Evolutionary conservation across 495 filamentous ascomycete genomes (phyloP), one percentile per base, ranked within the genome.

Genomic region (Gamarada debralockiae): DNA sequence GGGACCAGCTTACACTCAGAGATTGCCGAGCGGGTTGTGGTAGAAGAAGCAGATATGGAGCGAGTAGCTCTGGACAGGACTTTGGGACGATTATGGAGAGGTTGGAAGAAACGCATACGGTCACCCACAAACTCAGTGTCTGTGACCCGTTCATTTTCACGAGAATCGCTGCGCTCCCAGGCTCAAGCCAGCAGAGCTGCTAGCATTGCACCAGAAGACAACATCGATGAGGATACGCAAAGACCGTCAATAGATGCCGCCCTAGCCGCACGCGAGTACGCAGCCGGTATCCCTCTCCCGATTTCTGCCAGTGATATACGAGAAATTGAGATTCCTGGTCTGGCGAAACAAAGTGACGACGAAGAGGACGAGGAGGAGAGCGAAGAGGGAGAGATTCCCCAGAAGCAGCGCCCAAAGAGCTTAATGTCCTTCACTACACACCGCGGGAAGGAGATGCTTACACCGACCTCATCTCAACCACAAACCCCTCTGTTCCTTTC

Each of bases 1-100:
- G 73, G 72, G 23, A 61, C 58, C 6, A 66, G 67, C 42, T 65
- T 55, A 41, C 65, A 69, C 0, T 63, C 65, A 20, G 70, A 69
- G 20, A 52, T 73, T 49, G 69, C 72, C 48, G 82, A 89, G 47
- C 82, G 81, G 20, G 73, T 93, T 42, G 74, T 90, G 25, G 87
- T 99, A 20, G 90, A 95, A 62, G 92, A 97, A 62, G 69, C 81
- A 22, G 95, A 99, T 64, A 88, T 96, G 74, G 92, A 97, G 65
- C 92, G 93, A 52, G 74, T 97, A 53, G 93, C 92, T 3, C 73
- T 97, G 50, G 90, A 93, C 63, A 76, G 88, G 37, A 92, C 89
- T 12, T 70, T 99, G 2, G 92, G 95, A 13, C 75, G 92, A 29
- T 69, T 97, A 25, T 99, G 95, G 95, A 82, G 95, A 60, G 86